phyloP scores from a whole-genome alignment of 1,139 yeast genomes.

The Meyerozyma smithsonii region DNA sequence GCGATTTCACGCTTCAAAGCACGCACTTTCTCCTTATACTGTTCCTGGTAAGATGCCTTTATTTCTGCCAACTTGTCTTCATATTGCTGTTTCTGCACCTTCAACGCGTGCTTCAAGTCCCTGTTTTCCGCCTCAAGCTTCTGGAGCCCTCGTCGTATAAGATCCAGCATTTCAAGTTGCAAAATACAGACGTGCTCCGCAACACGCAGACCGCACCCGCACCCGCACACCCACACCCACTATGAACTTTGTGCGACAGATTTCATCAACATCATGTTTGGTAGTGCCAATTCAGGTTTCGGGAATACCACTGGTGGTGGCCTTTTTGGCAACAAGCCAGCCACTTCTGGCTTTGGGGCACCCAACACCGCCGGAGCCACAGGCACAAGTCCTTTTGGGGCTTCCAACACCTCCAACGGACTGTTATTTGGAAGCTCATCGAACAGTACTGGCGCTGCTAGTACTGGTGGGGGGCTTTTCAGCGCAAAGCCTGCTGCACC shows the following conservation, averaged over 20 bases:
- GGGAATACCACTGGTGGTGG: slow-evolving; percentile 10
- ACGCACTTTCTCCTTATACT: background rate
- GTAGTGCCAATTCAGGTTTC: slow-evolving; percentile 2
- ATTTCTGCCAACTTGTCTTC: background rate
- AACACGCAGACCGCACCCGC: background rate
- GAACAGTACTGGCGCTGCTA: background rate
- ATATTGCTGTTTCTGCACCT: background rate
- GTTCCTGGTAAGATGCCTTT: background rate
- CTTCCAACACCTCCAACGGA: slow-evolving; percentile 7
- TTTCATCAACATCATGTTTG: slow-evolving; percentile 1
- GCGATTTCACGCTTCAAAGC: background rate
- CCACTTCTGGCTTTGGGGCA: slow-evolving; percentile 24
- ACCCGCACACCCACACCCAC: slow-evolving; percentile 2
- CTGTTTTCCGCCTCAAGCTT: background rate
- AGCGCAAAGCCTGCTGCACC: slow-evolving; percentile 16
- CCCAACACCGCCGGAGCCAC: slow-evolving; percentile 6
- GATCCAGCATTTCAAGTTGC: slow-evolving; percentile 1
- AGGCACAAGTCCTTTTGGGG: slow-evolving; percentile 24
- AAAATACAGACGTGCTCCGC: too few species aligned
- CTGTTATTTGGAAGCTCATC: slow-evolving; percentile 1
- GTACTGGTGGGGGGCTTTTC: slow-evolving; percentile 22
- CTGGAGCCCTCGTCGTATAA: slow-evolving; percentile 1
- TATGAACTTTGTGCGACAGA: background rate
- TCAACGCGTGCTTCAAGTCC: background rate
- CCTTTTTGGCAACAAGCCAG: slow-evolving; percentile 14